Evolutionary conservation across 768 basidiomycete species (phyloP).

Genomic region (Mycena rosella): DNA sequence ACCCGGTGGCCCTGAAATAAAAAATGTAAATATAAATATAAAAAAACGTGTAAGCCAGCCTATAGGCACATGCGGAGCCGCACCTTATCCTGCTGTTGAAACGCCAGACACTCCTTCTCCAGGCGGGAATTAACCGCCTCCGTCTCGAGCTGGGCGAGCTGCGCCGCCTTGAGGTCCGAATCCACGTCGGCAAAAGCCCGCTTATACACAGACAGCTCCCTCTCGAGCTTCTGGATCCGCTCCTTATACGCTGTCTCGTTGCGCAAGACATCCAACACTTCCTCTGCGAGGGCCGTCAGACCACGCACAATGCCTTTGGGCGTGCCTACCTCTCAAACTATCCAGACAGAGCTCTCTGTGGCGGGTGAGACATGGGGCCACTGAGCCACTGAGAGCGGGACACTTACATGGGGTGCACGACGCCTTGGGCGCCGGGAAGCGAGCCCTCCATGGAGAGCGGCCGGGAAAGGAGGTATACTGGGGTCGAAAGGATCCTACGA

Average conservation of each 20-base stretch:
- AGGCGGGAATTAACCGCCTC: conserved; percentile 43
- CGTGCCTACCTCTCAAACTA: conserved; percentile 26
- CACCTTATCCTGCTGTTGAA: conserved; percentile 53
- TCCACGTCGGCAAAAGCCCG: conserved; percentile 57
- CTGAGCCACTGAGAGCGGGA: background rate
- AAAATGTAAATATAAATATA: background rate
- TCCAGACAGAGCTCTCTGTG: conserved; percentile 30
- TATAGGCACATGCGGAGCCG: too few relatives aligned
- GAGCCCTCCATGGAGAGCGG: conserved; percentile 24
- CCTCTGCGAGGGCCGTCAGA: conserved; percentile 46
- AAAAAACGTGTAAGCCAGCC: too few relatives aligned
- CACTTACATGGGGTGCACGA: conserved; percentile 27
- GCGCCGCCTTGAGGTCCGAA: conserved; percentile 40
- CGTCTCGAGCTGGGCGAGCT: conserved; percentile 10
- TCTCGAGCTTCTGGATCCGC: conserved; percentile 52
- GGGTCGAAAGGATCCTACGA: background rate
- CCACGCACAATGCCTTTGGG: background rate
- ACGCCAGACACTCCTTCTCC: conserved; percentile 38
- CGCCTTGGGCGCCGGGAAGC: conserved; percentile 4
- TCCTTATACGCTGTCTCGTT: conserved; percentile 49
- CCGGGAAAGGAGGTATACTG: too few relatives aligned
- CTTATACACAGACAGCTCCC: conserved; percentile 60
- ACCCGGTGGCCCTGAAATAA: conserved; percentile 53
- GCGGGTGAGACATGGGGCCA: background rate
- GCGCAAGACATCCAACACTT: conserved; percentile 53